Percentiles rank a stretch among this genome's conserved stretches.
These are phyloP conservation scores for Barbarea vulgaris DNA, from an alignment of 345 rosid species.

Conservation along the genomic window DNA sequence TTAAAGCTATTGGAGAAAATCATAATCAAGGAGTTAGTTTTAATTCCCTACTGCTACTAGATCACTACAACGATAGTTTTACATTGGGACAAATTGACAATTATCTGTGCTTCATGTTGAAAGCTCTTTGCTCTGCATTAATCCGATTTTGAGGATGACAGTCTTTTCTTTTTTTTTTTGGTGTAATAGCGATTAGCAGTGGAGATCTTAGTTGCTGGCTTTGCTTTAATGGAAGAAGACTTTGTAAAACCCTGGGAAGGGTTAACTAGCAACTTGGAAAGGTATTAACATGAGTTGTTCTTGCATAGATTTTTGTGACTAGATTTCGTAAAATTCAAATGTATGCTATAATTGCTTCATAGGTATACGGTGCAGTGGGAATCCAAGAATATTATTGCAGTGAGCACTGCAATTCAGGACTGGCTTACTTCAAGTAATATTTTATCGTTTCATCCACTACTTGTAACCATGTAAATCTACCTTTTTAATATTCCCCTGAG, in stretches of 20 bases:
- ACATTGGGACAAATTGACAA: neutral
- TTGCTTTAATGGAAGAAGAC: slow-evolving; percentile 74
- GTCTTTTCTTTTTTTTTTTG: neutral
- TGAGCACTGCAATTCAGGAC: slow-evolving; percentile 97
- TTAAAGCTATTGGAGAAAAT: slow-evolving; percentile 79
- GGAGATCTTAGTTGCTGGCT: slow-evolving; percentile 85
- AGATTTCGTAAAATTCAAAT: neutral
- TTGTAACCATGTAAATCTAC: neutral
- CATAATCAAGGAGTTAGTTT: slow-evolving; percentile 63
- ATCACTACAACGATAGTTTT: slow-evolving; percentile 5
- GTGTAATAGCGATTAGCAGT: slow-evolving; percentile 80
- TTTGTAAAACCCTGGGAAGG: slow-evolving; percentile 93
- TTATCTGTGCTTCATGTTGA: neutral
- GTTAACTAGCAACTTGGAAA: slow-evolving; percentile 74
- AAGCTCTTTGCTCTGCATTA: slow-evolving; percentile 1
- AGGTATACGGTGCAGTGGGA: slow-evolving; percentile 96
- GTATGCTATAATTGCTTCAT: neutral
- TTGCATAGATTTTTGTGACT: neutral
- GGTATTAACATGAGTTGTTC: slow-evolving; percentile 48
- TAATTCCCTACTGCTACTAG: neutral
- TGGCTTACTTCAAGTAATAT: slow-evolving; percentile 97
- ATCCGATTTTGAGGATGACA: neutral
- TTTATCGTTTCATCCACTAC: slow-evolving; percentile 26
- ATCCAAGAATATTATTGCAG: slow-evolving; percentile 80
- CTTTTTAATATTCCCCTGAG: neutral